A percentile compares a stretch with the other conserved stretches of the same genome.
Evolutionary conservation across 164 flowering plant genomes (phyloP).

Genomic region (Chimonanthus salicifolius): DNA sequence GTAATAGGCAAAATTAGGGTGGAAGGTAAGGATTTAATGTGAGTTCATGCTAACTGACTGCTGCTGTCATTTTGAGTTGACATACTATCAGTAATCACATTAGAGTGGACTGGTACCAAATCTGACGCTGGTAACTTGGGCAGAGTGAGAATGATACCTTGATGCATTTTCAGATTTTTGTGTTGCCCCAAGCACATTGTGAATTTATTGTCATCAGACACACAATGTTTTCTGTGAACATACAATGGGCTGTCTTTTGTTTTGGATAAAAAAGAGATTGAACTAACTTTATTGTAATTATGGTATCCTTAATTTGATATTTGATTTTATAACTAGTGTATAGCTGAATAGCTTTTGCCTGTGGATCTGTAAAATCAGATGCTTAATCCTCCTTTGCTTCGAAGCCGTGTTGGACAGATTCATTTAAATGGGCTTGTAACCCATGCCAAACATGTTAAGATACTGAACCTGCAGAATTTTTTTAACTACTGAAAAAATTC

Average conservation of each 20-base stretch:
- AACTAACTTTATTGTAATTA: no score
- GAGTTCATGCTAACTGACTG: not conserved
- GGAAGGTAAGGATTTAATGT: constrained; percentile 47
- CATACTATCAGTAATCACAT: not conserved
- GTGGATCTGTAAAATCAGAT: not conserved
- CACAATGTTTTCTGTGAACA: not conserved
- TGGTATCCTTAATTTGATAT: not conserved
- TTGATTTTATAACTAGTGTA: not conserved
- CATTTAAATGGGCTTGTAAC: no score
- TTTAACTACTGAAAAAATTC: no score
- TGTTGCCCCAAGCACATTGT: not conserved
- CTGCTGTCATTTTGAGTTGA: not conserved
- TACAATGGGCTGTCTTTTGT: not conserved
- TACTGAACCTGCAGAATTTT: no score
- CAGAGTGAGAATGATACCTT: no score
- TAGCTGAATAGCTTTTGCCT: not conserved
- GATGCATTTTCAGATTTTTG: no score
- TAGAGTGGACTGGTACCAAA: not conserved
- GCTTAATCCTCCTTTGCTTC: no score
- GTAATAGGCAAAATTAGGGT: constrained; percentile 71
- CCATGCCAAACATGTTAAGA: no score
- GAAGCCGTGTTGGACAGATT: no score
- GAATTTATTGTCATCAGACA: not conserved
- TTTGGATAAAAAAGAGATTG: not conserved
- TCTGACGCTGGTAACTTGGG: not conserved